Percentiles rank a stretch among this genome's conserved stretches.
phyloP scores from a whole-genome alignment of 169 alveolate species.

The Plasmodium knowlesi region DNA sequence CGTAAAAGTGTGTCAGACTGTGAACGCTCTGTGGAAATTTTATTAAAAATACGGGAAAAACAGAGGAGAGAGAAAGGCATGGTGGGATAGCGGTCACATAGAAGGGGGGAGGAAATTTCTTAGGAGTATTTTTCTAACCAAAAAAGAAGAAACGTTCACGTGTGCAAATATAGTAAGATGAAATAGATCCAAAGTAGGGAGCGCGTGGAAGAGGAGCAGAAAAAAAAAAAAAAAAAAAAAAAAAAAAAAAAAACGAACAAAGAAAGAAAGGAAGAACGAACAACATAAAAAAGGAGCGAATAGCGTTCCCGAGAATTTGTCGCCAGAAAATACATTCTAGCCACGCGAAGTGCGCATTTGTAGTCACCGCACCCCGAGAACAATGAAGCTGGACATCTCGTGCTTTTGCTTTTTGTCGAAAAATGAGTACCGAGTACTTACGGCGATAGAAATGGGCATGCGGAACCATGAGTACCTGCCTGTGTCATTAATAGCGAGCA shows the following conservation, averaged over 20 bases:
- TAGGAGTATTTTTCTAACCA: not conserved
- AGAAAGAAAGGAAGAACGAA: too few species aligned
- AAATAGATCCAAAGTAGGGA: not conserved
- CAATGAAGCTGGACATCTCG: constrained; percentile 64
- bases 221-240: too few species aligned
- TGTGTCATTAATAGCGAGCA: constrained; percentile 94
- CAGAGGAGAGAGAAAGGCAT: not conserved
- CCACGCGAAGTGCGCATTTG: not conserved
- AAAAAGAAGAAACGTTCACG: not conserved
- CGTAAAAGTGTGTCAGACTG: not conserved
- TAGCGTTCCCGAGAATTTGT: not conserved
- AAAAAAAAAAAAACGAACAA: not conserved
- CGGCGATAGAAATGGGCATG: constrained; percentile 99
- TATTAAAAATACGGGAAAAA: not conserved
- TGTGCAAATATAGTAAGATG: not conserved
- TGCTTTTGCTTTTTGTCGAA: constrained; percentile 33
- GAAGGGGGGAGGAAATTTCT: not conserved
- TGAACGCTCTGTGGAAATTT: not conserved
- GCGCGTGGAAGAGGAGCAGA: not conserved
- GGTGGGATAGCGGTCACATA: not conserved
- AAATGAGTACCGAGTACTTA: constrained; percentile 91
- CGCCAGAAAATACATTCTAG: not conserved
- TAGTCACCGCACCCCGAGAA: not conserved
- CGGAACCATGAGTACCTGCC: constrained; percentile 99
- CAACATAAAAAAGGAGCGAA: too few species aligned